These are phyloP conservation scores for Rasamsonia emersonii DNA, from an alignment of 2,329 filamentous ascomycete genomes.

Conservation along the genomic window DNA sequence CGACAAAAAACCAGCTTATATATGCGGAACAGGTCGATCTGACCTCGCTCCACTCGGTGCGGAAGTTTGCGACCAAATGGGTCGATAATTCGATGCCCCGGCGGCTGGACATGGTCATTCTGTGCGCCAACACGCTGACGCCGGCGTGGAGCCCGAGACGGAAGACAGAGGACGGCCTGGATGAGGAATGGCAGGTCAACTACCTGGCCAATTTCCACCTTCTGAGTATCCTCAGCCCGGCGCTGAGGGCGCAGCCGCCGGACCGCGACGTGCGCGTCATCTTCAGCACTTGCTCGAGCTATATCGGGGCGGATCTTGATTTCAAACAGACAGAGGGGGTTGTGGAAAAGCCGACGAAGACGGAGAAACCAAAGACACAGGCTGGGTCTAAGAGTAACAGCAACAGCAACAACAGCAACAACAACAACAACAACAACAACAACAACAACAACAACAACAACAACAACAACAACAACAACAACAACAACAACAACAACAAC, in stretches of 20 bases:
- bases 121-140: slow-evolving; percentile 70
- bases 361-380: slow-evolving; percentile 5
- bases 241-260: slow-evolving; percentile 80
- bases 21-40: slow-evolving; percentile 95
- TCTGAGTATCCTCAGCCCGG: slow-evolving; percentile 81
- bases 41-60: slow-evolving; percentile 77
- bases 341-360: background rate
- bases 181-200: slow-evolving; percentile 89
- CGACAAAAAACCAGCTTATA: slow-evolving; percentile 75
- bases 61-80: slow-evolving; percentile 93
- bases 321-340: slow-evolving; percentile 20
- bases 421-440: too few relatives aligned
- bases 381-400: slow-evolving; percentile 12
- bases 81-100: slow-evolving; percentile 89
- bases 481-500: too few relatives aligned
- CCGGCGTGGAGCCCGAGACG: slow-evolving; percentile 46
- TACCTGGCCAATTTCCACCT: slow-evolving; percentile 95
- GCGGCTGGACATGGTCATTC: slow-evolving; percentile 79
- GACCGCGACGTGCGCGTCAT: slow-evolving; percentile 89
- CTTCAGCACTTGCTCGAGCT: slow-evolving; percentile 77
- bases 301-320: slow-evolving; percentile 66
- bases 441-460: too few relatives aligned
- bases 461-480: too few relatives aligned
- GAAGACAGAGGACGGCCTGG: slow-evolving; percentile 66
- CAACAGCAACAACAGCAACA: slow-evolving; percentile 4